Evolutionary conservation across 345 rosid genomes (phyloP).

Genomic region (Eucalyptus lansdowneana): DNA sequence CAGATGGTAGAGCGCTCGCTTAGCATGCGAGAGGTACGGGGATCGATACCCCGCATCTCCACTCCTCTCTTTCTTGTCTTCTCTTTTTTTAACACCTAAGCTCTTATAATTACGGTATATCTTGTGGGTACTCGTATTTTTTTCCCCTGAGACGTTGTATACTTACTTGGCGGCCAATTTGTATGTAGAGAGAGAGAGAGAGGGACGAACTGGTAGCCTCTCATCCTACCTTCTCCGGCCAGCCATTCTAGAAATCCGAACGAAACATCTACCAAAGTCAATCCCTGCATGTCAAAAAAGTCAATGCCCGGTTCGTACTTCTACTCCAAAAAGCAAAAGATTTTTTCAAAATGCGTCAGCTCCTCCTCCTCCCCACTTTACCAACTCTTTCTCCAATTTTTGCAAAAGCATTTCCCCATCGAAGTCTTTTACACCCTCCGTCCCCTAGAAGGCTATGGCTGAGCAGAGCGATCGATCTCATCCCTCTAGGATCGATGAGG

Average conservation of each 20-base stretch:
- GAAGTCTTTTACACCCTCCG: not conserved
- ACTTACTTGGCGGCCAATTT: not conserved
- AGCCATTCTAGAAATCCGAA: not conserved
- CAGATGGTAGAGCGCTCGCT: constrained; percentile 73
- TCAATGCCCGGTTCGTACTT: not conserved
- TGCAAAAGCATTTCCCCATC: not conserved
- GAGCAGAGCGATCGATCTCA: not conserved
- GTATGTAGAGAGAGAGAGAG: not conserved
- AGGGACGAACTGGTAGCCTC: not conserved
- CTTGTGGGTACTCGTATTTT: not conserved
- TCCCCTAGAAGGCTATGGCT: not conserved
- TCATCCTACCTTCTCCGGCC: not conserved
- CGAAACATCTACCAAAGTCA: not conserved
- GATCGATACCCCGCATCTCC: constrained; percentile 47
- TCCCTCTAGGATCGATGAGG: not conserved
- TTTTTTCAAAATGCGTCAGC: not conserved
- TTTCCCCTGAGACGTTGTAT: not conserved
- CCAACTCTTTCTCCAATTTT: not conserved
- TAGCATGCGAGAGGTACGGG: constrained; percentile 60
- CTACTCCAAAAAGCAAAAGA: not conserved
- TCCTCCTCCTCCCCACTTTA: not conserved
- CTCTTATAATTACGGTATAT: not conserved
- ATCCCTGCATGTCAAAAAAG: not conserved
- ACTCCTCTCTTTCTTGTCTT: not conserved
- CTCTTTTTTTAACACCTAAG: not conserved